Evolutionary conservation across 2,329 filamentous ascomycete species (phyloP).

Genomic region (Tolypocladium sp.): DNA sequence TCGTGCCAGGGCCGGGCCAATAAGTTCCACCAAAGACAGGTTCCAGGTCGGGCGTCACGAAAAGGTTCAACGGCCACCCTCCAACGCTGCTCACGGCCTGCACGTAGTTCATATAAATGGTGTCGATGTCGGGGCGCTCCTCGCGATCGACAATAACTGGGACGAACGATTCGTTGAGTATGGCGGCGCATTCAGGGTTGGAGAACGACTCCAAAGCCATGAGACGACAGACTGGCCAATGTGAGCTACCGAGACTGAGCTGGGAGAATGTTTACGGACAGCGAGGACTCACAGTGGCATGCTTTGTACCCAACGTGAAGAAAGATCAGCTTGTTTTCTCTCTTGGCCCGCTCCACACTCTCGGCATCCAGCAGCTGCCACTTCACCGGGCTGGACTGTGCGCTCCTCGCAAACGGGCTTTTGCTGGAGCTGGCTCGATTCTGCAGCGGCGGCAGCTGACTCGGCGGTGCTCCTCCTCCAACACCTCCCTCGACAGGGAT

Average conservation of each 20-base stretch:
- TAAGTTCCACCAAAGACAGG: conserved; percentile 96
- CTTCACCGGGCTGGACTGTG: conserved; percentile 72
- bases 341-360: conserved; percentile 66
- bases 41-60: conserved; percentile 84
- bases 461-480: conserved; percentile 2
- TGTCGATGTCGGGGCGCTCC: conserved; percentile 86
- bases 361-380: conserved; percentile 87
- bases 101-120: conserved; percentile 97
- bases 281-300: conserved; percentile 69
- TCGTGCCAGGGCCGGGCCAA: conserved; percentile 72
- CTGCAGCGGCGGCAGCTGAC: conserved; percentile 14
- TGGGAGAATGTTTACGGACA: neutral
- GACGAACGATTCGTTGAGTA: conserved; percentile 82
- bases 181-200: conserved; percentile 66
- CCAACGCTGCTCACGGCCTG: conserved; percentile 84
- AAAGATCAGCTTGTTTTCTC: conserved; percentile 82
- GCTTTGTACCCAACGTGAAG: conserved; percentile 91
- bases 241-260: neutral
- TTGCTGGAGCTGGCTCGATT: conserved; percentile 27
- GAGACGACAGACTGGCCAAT: conserved; percentile 63
- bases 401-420: conserved; percentile 56
- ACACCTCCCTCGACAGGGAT: conserved; percentile 13
- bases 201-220: conserved; percentile 91
- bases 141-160: conserved; percentile 91
- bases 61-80: conserved; percentile 95